A percentile compares a stretch with the other conserved stretches of the same genome.
phyloP scores from a whole-genome alignment of 441 rosid genomes.

The Corymbia citriodora region DNA sequence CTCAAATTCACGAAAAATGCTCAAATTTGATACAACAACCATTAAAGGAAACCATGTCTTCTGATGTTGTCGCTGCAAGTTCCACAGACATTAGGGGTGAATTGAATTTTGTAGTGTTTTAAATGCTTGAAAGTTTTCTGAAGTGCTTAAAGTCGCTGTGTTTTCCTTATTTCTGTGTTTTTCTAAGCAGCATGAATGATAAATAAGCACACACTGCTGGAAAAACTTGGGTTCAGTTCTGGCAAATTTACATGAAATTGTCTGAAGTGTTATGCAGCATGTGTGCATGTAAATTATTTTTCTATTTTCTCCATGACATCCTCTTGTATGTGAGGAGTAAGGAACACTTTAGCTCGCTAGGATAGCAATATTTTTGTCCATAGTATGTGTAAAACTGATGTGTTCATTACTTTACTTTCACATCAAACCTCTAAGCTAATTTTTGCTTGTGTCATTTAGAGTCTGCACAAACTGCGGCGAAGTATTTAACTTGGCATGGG shows the following conservation, averaged over 20 bases:
- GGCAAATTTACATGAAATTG: neutral
- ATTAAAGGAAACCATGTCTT: neutral
- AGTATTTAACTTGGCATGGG: constrained; percentile 93
- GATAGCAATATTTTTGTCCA: neutral
- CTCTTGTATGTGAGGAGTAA: neutral
- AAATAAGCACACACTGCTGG: neutral
- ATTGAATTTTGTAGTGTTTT: neutral
- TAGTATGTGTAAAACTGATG: neutral
- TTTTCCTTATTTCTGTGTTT: neutral
- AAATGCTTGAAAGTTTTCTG: neutral
- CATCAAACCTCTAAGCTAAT: neutral
- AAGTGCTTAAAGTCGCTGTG: neutral
- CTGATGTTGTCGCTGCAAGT: neutral
- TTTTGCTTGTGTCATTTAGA: constrained; percentile 29
- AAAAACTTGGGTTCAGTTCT: neutral
- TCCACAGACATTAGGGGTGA: neutral
- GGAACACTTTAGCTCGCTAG: neutral
- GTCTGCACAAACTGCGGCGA: constrained; percentile 52
- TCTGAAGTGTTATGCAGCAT: neutral
- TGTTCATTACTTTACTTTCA: neutral
- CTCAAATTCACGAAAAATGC: neutral
- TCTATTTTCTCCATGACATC: neutral
- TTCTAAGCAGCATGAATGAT: neutral
- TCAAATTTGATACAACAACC: neutral
- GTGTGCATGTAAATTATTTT: neutral